phyloP scores from a whole-genome alignment of 768 basidiomycete species.

The Suillus tomentosus region DNA sequence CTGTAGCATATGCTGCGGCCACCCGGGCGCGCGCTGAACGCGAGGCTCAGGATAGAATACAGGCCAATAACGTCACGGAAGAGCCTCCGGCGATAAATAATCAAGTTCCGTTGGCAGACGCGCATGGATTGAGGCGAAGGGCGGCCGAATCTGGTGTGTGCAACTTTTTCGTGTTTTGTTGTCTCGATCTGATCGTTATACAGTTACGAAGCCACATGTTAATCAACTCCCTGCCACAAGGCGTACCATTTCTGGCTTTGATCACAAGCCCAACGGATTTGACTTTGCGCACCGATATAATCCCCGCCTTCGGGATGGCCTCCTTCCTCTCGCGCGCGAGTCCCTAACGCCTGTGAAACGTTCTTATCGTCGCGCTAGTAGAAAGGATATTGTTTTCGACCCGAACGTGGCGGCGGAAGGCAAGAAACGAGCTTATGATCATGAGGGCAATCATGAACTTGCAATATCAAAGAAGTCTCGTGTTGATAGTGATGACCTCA shows the following conservation, averaged over 20 bases:
- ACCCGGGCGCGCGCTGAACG: slow-evolving; percentile 55
- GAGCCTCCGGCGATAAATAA: slow-evolving; percentile 28
- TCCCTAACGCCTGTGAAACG: slow-evolving; percentile 20
- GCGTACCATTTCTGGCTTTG: slow-evolving; percentile 11
- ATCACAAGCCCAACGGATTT: slow-evolving; percentile 22
- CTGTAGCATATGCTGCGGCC: slow-evolving; percentile 82
- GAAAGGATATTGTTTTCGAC: slow-evolving; percentile 31
- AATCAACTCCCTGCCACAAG: slow-evolving; percentile 24
- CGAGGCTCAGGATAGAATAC: slow-evolving; percentile 44
- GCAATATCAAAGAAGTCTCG: slow-evolving; percentile 54
- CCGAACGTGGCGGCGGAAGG: slow-evolving; percentile 29
- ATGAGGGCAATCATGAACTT: slow-evolving; percentile 44
- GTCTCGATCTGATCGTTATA: slow-evolving; percentile 30
- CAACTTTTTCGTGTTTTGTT: slow-evolving; percentile 22
- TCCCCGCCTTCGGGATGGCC: slow-evolving; percentile 26
- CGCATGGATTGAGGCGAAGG: slow-evolving; percentile 42
- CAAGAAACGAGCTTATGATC: slow-evolving; percentile 47
- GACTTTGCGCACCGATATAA: slow-evolving; percentile 42
- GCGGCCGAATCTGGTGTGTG: slow-evolving; percentile 50
- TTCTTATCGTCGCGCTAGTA: slow-evolving; percentile 32
- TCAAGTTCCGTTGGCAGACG: slow-evolving; percentile 36
- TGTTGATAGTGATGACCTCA: slow-evolving; percentile 49
- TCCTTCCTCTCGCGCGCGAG: slow-evolving; percentile 7
- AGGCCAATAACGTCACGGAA: slow-evolving; percentile 29
- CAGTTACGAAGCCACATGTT: slow-evolving; percentile 23